These are phyloP conservation scores for Lanmaoa pseudosensibilis DNA, from an alignment of 768 basidiomycete species.

Conservation along the genomic window DNA sequence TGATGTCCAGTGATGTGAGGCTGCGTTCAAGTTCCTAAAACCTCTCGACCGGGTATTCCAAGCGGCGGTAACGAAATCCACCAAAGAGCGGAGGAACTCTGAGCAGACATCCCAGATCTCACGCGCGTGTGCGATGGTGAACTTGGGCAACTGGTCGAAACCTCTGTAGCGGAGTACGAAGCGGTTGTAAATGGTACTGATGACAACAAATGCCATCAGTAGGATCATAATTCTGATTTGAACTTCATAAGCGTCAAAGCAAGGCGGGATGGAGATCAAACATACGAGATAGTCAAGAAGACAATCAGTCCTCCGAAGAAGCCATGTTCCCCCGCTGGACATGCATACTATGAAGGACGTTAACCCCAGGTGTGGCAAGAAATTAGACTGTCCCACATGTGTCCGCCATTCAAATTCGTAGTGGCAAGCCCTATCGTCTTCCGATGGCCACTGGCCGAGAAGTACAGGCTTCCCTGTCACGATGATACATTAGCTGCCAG, in stretches of 20 bases:
- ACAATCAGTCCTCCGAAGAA: conserved; percentile 52
- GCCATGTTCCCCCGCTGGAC: conserved; percentile 61
- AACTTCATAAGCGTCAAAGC: neutral
- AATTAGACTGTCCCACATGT: conserved; percentile 49
- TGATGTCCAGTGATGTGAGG: conserved; percentile 34
- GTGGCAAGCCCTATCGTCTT: conserved; percentile 66
- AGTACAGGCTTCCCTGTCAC: conserved; percentile 49
- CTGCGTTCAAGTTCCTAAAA: conserved; percentile 14
- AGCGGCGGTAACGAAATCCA: conserved; percentile 11
- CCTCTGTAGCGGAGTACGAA: conserved; percentile 72
- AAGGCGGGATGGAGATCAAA: conserved; percentile 9
- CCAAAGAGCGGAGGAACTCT: conserved; percentile 18
- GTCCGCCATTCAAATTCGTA: conserved; percentile 86
- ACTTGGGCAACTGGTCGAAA: conserved; percentile 70
- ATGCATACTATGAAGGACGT: conserved; percentile 54
- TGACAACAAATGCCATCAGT: conserved; percentile 62
- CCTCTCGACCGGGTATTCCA: conserved; percentile 20
- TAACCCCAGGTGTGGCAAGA: neutral
- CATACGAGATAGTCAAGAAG: conserved; percentile 61
- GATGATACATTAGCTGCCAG: neutral
- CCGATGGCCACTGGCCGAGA: conserved; percentile 61
- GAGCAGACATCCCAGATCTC: conserved; percentile 25
- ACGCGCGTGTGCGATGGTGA: conserved; percentile 35
- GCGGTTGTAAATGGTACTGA: conserved; percentile 76
- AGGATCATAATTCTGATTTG: conserved; percentile 51